Base-by-base conservation (phyloP, 331 rosid genomes). In the Pyracantha coccinea region DNA sequence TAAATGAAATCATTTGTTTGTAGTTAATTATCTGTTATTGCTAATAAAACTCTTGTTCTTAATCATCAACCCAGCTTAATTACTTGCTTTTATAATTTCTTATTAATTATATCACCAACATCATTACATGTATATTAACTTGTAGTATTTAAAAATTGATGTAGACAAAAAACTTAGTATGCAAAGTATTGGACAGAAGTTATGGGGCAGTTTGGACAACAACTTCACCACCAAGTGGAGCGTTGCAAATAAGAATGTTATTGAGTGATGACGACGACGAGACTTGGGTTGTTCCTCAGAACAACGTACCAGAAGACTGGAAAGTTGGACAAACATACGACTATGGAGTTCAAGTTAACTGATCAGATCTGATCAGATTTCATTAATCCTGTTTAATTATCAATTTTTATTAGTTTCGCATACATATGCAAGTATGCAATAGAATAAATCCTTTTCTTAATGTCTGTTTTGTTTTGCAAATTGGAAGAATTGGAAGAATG, bases 141-240 rank as follows among this genome's bases (percentile, higher is more conserved):
- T n/a, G n/a, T n/a, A n/a, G n/a, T n/a, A n/a, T n/a, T n/a, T n/a
- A n/a, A n/a, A n/a, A n/a, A n/a, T n/a, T n/a, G n/a, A n/a, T 85
- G 84, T 85, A 93, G 98, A 83, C 96, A 32, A 53, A 88, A 74
- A 91, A 87, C 81, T 82, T 83, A 66, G 88, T 31, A 31, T 93
- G 98, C 85, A 93, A 91, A 87, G 81, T 93, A 65, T 77, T 93
- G 82, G 89, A 87, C 53, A 81, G 97, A 66, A 80, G 85, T 77
- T 73, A 79, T 57, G 98, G 98, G 23, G 89, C 97, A 2, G 91
- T 91, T 8, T 94, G 98, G 98, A 90, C 95, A 6, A 78, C 91
- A 0, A 72, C 79, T 8, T 69, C 96, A 25, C 88, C 96, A 10
- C 96, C 97, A 1, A 87, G 90, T 35, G 97, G 98, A 35, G 82